These are phyloP conservation scores for Naganishia vishniacii DNA, from an alignment of 768 basidiomycete genomes.

Conservation along the genomic window DNA sequence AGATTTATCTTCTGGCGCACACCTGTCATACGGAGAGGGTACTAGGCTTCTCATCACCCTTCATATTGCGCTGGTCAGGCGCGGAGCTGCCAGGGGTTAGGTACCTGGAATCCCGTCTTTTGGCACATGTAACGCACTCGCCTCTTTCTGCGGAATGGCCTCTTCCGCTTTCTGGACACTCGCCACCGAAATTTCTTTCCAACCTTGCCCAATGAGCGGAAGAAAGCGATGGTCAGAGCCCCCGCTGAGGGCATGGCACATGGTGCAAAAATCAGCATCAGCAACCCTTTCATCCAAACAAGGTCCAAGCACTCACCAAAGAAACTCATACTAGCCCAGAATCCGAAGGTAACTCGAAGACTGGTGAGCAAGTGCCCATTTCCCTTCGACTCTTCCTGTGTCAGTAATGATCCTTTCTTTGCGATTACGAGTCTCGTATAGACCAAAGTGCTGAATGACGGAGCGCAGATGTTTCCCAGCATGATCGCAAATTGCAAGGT, in stretches of 20 bases:
- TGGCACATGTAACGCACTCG: too few species aligned
- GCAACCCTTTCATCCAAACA: too few species aligned
- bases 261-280: too few species aligned
- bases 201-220: background rate
- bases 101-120: too few species aligned
- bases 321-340: conserved; percentile 39
- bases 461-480: conserved; percentile 40
- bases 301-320: conserved; percentile 24
- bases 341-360: conserved; percentile 40
- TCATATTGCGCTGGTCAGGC: too few species aligned
- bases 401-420: conserved; percentile 10
- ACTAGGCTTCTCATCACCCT: too few species aligned
- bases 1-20: too few species aligned
- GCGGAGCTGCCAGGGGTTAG: too few species aligned
- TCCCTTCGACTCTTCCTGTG: background rate
- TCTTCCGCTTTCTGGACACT: too few species aligned
- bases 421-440: conserved; percentile 27
- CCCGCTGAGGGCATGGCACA: too few species aligned
- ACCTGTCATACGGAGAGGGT: too few species aligned
- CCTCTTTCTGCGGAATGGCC: too few species aligned
- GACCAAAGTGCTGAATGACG: conserved; percentile 40
- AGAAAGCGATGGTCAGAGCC: background rate
- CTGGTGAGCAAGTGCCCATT: conserved; percentile 27
- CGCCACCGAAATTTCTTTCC: background rate
- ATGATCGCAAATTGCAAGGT: conserved; percentile 42